Conservation (phyloP, 2,329 filamentous ascomycete species). For the Metarhizium brunneum region DNA sequence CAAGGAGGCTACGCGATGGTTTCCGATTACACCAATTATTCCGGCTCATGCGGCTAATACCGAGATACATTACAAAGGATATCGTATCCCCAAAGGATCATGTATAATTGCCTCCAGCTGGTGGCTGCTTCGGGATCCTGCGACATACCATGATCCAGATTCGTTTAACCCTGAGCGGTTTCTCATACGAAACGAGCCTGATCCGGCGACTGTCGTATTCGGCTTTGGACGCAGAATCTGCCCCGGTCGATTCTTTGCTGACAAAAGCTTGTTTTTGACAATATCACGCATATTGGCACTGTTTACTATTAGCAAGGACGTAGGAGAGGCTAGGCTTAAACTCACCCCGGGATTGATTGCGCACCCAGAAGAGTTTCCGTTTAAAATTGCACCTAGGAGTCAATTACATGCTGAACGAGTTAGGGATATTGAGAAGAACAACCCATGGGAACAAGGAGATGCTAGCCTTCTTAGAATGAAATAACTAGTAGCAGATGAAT, state of each 20-base stretch:
- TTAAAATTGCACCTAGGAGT: constrained; percentile 3
- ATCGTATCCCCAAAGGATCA: constrained; percentile 17
- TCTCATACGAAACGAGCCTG: constrained; percentile 17
- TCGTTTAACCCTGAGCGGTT: constrained; percentile 24
- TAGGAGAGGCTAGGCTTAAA: constrained; percentile 10
- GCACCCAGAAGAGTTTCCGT: background rate
- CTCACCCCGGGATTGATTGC: constrained; percentile 1
- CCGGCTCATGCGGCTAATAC: constrained; percentile 28
- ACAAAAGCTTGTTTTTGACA: constrained; percentile 20
- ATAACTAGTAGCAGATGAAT: too few relatives aligned
- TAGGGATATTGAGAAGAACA: background rate
- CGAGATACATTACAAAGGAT: constrained; percentile 14
- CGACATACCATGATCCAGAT: constrained; percentile 44
- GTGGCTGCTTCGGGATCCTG: constrained; percentile 53
- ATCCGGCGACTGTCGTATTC: constrained; percentile 18
- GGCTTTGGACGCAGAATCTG: constrained; percentile 27
- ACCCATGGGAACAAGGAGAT: constrained; percentile 6
- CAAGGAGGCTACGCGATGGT: constrained; percentile 22
- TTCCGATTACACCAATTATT: constrained; percentile 21
- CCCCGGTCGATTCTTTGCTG: constrained; percentile 22
- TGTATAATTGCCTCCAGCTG: constrained; percentile 15
- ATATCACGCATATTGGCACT: constrained; percentile 34
- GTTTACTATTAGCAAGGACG: constrained; percentile 26
- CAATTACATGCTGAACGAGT: constrained; percentile 1
- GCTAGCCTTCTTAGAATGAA: too few relatives aligned